Evolutionary conservation across 2,329 filamentous ascomycete genomes (phyloP), one percentile per base, ranked within the genome.

Genomic region (Fusarium longipes): DNA sequence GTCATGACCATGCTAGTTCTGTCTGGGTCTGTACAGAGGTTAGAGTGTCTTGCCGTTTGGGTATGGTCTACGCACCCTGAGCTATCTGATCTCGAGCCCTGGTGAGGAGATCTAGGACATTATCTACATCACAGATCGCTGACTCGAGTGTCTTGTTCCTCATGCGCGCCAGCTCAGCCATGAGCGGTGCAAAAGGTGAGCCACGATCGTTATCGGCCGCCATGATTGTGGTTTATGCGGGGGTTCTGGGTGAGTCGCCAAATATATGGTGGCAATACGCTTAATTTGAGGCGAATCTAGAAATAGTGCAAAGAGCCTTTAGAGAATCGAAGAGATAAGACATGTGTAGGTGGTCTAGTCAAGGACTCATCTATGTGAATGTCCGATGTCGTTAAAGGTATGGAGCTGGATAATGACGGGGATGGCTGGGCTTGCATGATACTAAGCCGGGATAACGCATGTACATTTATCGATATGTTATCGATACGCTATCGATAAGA

Each of bases 81-180:
- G 89, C 89, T 61, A 97, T 90, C 68, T 87, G 84, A 65, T 93
- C 88, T 56, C 93, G 86, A 36, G 94, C 92, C 45, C 84, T 84
- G 66, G 88, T 86, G 27, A 99, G 87, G 57, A 92, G 80, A 65
- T 93, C 87, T 70, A 99, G 93, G 36, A 94, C 91, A 61, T 87
- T 86, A 76, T 98, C 93, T 18, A 97, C 91, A 84, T 96, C 90
- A 32, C 88, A 82, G 58, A 97, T 88, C 36, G 89, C 90, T 56
- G 90, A 87, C 6, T 86, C 86, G 42, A 94, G 86, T 30, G 89
- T 87, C 66, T 86, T 88, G 75, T 86, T 89, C 73, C 87, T 87
- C 62, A 96, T 87, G 73, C 89, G 87, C 69, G 89, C 86, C 70
- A 96, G 87, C 76, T 96, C 93, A 72, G 89, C 89, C 77, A 91